Percentiles rank a stretch among this genome's conserved stretches.
Conservation (phyloP, 2,329 filamentous ascomycete genomes). For the Aspergillus sp. region DNA sequence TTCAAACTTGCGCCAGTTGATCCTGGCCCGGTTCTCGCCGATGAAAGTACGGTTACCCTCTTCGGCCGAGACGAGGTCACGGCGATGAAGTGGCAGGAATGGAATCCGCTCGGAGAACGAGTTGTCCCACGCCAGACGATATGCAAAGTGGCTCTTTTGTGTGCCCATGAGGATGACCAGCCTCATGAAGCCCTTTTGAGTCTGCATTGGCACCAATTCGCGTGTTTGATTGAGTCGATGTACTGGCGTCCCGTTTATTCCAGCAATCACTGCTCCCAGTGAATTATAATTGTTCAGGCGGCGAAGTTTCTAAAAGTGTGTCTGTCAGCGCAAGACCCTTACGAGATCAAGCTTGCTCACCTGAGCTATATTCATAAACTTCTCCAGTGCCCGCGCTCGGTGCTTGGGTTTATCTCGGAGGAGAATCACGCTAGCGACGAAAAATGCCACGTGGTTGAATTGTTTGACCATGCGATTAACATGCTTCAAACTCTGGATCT, state of each 20-base stretch:
- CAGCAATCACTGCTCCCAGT: slow-evolving; percentile 89
- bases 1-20: slow-evolving; percentile 99
- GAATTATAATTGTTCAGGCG: slow-evolving; percentile 97
- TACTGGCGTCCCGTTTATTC: slow-evolving; percentile 85
- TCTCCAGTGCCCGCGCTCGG: slow-evolving; percentile 85
- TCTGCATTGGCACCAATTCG: slow-evolving; percentile 70
- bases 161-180: slow-evolving; percentile 91
- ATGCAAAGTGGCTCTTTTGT: slow-evolving; percentile 89
- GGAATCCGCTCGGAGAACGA: slow-evolving; percentile 88
- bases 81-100: slow-evolving; percentile 85
- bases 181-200: slow-evolving; percentile 83
- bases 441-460: slow-evolving; percentile 83
- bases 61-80: slow-evolving; percentile 89
- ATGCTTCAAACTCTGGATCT: slow-evolving; percentile 76
- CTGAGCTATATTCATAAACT: slow-evolving; percentile 87
- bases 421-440: slow-evolving; percentile 82
- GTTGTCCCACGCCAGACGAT: slow-evolving; percentile 97
- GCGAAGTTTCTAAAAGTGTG: slow-evolving; percentile 67
- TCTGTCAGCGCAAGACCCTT: not conserved
- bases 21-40: slow-evolving; percentile 70
- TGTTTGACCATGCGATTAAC: slow-evolving; percentile 94
- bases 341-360: slow-evolving; percentile 32
- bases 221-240: slow-evolving; percentile 81
- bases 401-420: slow-evolving; percentile 96
- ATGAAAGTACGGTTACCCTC: slow-evolving; percentile 92